Evolutionary conservation across 2,329 filamentous ascomycete species (phyloP), one percentile per base, ranked within the genome.

Genomic region (Pseudocercospora cruenta): DNA sequence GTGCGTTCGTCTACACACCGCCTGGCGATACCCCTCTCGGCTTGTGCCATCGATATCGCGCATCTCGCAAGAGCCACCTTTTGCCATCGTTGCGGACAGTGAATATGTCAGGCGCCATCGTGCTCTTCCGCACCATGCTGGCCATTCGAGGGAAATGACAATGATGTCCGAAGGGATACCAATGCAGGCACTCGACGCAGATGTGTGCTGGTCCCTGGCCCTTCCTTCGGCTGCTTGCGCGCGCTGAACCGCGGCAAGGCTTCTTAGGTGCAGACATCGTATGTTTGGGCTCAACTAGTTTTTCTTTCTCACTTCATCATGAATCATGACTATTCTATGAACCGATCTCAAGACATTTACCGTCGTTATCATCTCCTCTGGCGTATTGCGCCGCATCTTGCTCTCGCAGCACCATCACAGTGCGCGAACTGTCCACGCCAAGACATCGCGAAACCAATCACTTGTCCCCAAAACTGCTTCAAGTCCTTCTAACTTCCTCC

Each of bases 161-260:
- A 22, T 51, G 9, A 24, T 51, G 47, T 21, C 19, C 12, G 45
- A 49, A 49, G n/a, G 45, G 14, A 49, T 49, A 53, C 6, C 4
- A 26, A 16, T 14, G 49, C 49, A 53, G 24, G 49, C 33, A 36
- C 19, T 53, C 49, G 49, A 53, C 19, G 49, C 49, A 53, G 49
- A 24, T 24, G 24, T 36, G 59, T 62, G 58, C 57, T 65, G 51
- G 26, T 65, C 57, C 51, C 63, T 58, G 53, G 33, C 45, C 26
- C 57, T 31, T 43, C 54, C 43, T 65, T 60, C 58, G 47, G 60
- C 60, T 65, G 63, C 57, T 47, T 54, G 14, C 33, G 21, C 33
- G 21, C 33, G 33, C 31, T 33, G 16, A 19, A 47, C 45, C 45
- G 45, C 45, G 45, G 45, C 45, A 49, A 22, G 45, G 45, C 45